Evolutionary conservation across 163 green algal species (phyloP), one percentile per base, ranked within the genome.

Genomic region (Scenedesmus sp.): DNA sequence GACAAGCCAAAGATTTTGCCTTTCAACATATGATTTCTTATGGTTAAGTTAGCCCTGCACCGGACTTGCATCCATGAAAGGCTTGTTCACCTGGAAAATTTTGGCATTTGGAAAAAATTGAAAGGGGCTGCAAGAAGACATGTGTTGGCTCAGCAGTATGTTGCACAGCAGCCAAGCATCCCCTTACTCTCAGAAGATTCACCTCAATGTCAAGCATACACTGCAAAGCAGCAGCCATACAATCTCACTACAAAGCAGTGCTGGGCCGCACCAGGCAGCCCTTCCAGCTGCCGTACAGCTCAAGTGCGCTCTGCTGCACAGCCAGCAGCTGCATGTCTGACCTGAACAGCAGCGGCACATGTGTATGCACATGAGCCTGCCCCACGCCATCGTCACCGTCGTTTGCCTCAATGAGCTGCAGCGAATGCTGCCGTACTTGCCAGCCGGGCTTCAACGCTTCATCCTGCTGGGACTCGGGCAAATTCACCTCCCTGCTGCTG

Each of bases 231-330:
- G 15, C 49, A 13, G 15, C 15, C 12, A 13, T 56, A 13, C 49
- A 56, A 13, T 56, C 49, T 20, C 12, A 56, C 65, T 76, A 37
- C 24, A 20, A 37, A 4, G 30, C 30, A 18, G 7, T 16, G 30
- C 65, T 37, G n/a, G 82, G 82, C 61, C 30, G 59, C 51, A 87
- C 16, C 82, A 87, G 37, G 35, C 53, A 79, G 2, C 82, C 82
- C 33, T 87, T 5, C 82, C 82, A 87, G 51, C 82, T 78, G 53
- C 82, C 82, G 44, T 87, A 87, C 82, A 87, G 16, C 35, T 87
- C 82, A 5, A 79, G 9, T 10, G 33, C 82, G 42, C 82, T 87
- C 53, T 78, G 51, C 53, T 87, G 82, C 51, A 78, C 18, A 78
- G 59, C 15, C 53, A 78, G 33, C 44, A 86, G n/a, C 30, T 40